Percentiles rank a stretch among this genome's conserved stretches.
phyloP scores from a whole-genome alignment of 129 eudicot genomes.

The Calendula officinalis region DNA sequence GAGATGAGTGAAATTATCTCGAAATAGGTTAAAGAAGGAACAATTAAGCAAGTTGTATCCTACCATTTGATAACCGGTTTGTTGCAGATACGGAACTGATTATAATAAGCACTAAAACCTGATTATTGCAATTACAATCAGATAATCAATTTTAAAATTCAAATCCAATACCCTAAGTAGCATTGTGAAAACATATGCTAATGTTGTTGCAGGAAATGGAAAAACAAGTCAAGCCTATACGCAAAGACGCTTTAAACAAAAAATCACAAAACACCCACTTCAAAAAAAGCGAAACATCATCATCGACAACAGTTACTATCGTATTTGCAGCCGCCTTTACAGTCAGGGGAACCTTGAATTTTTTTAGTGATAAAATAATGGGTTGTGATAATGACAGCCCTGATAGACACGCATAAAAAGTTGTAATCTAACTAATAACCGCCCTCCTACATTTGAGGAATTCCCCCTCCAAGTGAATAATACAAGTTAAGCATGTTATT shows the following conservation, averaged over 20 bases:
- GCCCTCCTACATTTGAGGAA: no score
- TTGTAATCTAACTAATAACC: no score
- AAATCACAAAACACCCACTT: slow-evolving; percentile 28
- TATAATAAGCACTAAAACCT: background rate
- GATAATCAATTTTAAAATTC: slow-evolving; percentile 5
- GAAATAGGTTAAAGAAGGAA: background rate
- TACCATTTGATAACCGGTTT: background rate
- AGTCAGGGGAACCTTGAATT: no score
- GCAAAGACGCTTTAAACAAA: slow-evolving; percentile 23
- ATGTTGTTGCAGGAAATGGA: slow-evolving; percentile 28
- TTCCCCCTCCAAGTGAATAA: no score
- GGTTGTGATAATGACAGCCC: no score
- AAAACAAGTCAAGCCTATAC: slow-evolving; percentile 24
- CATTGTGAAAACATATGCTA: background rate
- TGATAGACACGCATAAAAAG: no score
- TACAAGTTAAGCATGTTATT: no score
- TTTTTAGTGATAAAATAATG: no score
- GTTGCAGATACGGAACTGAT: background rate
- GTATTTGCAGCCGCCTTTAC: slow-evolving; percentile 34
- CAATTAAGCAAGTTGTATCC: background rate
- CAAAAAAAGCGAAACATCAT: no score
- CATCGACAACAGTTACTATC: slow-evolving; percentile 26
- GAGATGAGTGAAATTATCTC: background rate
- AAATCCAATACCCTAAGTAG: background rate
- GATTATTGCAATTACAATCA: background rate